Evolutionary conservation across 1,284 basidiomycete species (phyloP).

Genomic region (Rhodotorula sp.): DNA sequence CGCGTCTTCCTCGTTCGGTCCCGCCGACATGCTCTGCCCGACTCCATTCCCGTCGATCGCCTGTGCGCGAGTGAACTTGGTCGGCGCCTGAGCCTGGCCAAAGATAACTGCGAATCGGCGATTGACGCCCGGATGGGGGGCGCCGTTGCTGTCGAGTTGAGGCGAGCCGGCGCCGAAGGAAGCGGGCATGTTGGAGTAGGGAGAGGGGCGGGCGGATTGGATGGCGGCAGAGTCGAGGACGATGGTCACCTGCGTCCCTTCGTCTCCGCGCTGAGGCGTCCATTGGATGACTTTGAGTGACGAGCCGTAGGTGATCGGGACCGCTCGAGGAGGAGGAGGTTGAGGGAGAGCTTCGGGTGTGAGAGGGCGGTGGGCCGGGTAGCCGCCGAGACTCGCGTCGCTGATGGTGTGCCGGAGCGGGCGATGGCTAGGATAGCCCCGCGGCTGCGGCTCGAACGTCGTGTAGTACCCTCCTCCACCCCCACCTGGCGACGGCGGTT

Average conservation of each 20-base stretch:
- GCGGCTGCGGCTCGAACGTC: not conserved
- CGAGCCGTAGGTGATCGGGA: not conserved
- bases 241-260: slow-evolving; percentile 38
- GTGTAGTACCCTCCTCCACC: not conserved
- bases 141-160: not conserved
- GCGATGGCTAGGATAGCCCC: not conserved
- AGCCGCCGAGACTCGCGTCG: not conserved
- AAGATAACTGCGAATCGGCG: slow-evolving; percentile 35
- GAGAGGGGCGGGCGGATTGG: slow-evolving; percentile 14
- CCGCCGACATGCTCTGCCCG: slow-evolving; percentile 37
- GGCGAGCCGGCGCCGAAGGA: slow-evolving; percentile 27
- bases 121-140: not conserved
- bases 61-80: slow-evolving; percentile 30
- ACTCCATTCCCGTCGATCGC: slow-evolving; percentile 39
- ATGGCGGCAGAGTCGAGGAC: slow-evolving; percentile 33
- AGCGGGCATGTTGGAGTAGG: not conserved
- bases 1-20: slow-evolving; percentile 32
- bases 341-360: not conserved
- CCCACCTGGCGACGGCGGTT: not conserved
- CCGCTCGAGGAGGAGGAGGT: not conserved
- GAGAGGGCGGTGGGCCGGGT: not conserved
- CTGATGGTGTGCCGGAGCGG: not conserved
- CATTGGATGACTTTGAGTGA: slow-evolving; percentile 38
- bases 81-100: slow-evolving; percentile 21
- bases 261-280: slow-evolving; percentile 37